Base-by-base conservation (phyloP, 495 filamentous ascomycete genomes). In the Penicillium manginii region DNA sequence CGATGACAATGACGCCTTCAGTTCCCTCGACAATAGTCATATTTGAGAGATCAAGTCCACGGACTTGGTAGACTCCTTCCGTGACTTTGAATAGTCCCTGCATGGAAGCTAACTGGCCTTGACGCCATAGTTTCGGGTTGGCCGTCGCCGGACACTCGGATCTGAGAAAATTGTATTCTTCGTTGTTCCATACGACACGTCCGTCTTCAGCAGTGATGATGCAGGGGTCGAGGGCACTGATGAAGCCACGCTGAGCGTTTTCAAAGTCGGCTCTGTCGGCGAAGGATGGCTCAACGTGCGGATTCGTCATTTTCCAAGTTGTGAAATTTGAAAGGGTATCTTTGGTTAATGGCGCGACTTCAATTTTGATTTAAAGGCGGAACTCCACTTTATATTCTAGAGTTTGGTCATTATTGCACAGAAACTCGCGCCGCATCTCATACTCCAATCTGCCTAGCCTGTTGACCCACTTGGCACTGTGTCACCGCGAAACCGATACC, bases 21-120 rank as follows among this genome's bases (percentile, higher is more conserved):
- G 52, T 55, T n/a, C 68, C 64, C 42, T 69, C 66, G 14, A 69
- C 56, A 15, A 69, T 56, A 4, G 66, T 69, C 52, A 61, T 69
- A 46, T 66, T 69, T 15, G 66, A 64, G 7, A 69, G 43, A 32
- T 66, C 66, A n/a, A 62, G 55, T 12, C 58, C 58, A 29, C 66
- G 66, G 10, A 66, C 58, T 45, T 69, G 66, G 54, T 69, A 69
- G 22, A 66, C 59, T 2, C 66, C 60, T 23, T 51, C 29, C 7
- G 58, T 60, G n/a, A 69, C 62, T 23, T 69, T 43, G 54, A 62
- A 69, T 2, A 68, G 59, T 1, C 65, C 68, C 21, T 66, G 58
- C 7, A 57, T 53, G 17, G 54, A 55, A 40, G 40, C 52, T 0
- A 69, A 50, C 11, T 58, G 59, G 14, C 60, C 57, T 37, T 64